Evolutionary conservation across 768 basidiomycete species (phyloP).

Genomic region (Suillus tomentosus): DNA sequence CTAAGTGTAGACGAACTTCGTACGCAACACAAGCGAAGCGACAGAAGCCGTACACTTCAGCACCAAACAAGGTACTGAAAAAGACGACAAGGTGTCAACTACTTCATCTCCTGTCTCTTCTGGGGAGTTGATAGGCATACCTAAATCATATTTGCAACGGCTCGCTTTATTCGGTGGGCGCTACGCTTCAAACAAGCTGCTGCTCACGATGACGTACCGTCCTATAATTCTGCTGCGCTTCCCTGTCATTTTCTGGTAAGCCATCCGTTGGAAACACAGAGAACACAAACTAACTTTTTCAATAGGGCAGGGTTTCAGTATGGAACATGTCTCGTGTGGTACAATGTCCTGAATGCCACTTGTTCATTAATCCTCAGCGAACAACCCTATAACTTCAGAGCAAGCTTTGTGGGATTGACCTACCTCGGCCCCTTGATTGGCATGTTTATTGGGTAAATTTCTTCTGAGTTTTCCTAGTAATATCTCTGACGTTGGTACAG

Average conservation of each 20-base stretch:
- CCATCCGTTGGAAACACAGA: not conserved
- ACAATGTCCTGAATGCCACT: conserved; percentile 27
- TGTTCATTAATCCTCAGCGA: conserved; percentile 22
- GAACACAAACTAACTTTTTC: not conserved
- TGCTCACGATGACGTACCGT: conserved; percentile 23
- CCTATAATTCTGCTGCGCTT: conserved; percentile 22
- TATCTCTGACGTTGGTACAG: conserved; percentile 11
- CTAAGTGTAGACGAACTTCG: conserved; percentile 18
- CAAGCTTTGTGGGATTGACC: conserved; percentile 23
- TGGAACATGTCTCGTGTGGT: conserved; percentile 25
- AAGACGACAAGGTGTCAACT: conserved; percentile 18
- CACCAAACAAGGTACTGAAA: conserved; percentile 6
- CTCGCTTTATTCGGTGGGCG: conserved; percentile 19
- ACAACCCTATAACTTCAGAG: conserved; percentile 25
- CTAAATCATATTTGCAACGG: conserved; percentile 18
- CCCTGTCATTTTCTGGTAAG: conserved; percentile 24
- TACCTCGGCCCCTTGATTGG: conserved; percentile 26
- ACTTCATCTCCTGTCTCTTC: conserved; percentile 10
- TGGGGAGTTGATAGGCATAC: conserved; percentile 16
- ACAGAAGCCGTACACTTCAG: conserved; percentile 12
- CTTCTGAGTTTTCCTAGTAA: not conserved
- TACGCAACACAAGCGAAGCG: conserved; percentile 21
- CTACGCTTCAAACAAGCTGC: conserved; percentile 23
- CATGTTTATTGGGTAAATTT: conserved; percentile 21
- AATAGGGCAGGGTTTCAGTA: conserved; percentile 26